Evolutionary conservation across 2,329 filamentous ascomycete genomes (phyloP), one percentile per base, ranked within the genome.

Genomic region (Graphiopsis chlorocephala): DNA sequence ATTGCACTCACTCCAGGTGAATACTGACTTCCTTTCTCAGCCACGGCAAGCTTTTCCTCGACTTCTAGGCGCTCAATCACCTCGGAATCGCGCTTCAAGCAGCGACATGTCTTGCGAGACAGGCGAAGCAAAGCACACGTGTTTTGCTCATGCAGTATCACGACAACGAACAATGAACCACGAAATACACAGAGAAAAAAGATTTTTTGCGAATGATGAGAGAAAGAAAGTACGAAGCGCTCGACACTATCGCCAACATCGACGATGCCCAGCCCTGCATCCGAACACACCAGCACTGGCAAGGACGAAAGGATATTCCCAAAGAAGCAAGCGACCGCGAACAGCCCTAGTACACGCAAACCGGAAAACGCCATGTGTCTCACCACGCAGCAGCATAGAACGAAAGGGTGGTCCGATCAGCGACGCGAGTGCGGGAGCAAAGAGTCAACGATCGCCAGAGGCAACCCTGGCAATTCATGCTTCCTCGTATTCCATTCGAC

Each of bases 1-100:
- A 6, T n/a, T 42, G 25, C 28, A 12, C 61, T 25, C 17, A 29
- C 17, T 28, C 15, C 14, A 35, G 12, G n/a, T 20, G 20, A 26
- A 23, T 65, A 63, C 67, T 72, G 47, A 72, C 68, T 70, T 62
- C 59, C 38, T 26, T 17, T n/a, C 57, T 48, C 71, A 92, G 90
- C 75, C 88, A 88, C 72, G 90, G 89, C 56, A 85, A 92, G 76
- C 78, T 92, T 70, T 94, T 94, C 80, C 83, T 83, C 63, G 91
- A 93, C 74, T 93, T 93, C 76, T 92, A 64, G 29, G 6, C 47
- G 15, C 28, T 35, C 42, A 17, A 29, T n/a, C 20, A 14, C n/a
- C 28, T 6, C 58, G 25, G 26, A n/a, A 15, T 12, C 20, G 25
- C 26, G 45, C 45, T 17, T n/a, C 42, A 31, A 14, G 17, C 47